A percentile compares a stretch with the other conserved stretches of the same genome.
Evolutionary conservation across 441 rosid genomes (phyloP).

Genomic region (Biscutella laevigata): DNA sequence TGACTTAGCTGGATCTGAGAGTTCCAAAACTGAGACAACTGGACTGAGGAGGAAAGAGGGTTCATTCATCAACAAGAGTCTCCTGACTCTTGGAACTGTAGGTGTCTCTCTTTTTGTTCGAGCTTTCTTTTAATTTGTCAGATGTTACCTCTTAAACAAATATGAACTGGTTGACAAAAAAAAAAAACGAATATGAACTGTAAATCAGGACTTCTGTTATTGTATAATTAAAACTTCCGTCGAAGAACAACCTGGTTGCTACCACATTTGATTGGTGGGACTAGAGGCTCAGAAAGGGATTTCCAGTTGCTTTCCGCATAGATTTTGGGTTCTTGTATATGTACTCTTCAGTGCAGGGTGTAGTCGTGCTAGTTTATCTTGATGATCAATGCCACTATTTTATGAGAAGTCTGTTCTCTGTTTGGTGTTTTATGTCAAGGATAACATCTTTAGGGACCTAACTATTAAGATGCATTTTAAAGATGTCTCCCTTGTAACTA

Average conservation of each 20-base stretch:
- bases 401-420: constrained; percentile 3
- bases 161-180: too few relatives aligned
- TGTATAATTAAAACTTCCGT: neutral
- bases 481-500: constrained; percentile 4
- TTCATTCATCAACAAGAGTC: constrained; percentile 98
- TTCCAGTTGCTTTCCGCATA: neutral
- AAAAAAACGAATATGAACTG: too few relatives aligned
- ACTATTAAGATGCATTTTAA: neutral
- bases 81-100: constrained; percentile 98
- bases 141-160: neutral
- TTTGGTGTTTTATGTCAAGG: neutral
- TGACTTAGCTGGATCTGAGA: constrained; percentile 98
- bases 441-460: constrained; percentile 7
- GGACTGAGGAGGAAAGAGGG: constrained; percentile 98
- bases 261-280: neutral
- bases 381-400: constrained; percentile 6
- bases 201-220: neutral
- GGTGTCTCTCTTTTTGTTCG: constrained; percentile 26
- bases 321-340: neutral
- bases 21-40: constrained; percentile 99
- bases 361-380: constrained; percentile 7
- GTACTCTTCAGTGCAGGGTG: neutral
- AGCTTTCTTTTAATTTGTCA: neutral
- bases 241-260: neutral
- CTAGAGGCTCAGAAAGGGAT: constrained; percentile 7